Evolutionary conservation across 2,329 filamentous ascomycete genomes (phyloP).

Genomic region (Paraphaeosphaeria sporulosa): DNA sequence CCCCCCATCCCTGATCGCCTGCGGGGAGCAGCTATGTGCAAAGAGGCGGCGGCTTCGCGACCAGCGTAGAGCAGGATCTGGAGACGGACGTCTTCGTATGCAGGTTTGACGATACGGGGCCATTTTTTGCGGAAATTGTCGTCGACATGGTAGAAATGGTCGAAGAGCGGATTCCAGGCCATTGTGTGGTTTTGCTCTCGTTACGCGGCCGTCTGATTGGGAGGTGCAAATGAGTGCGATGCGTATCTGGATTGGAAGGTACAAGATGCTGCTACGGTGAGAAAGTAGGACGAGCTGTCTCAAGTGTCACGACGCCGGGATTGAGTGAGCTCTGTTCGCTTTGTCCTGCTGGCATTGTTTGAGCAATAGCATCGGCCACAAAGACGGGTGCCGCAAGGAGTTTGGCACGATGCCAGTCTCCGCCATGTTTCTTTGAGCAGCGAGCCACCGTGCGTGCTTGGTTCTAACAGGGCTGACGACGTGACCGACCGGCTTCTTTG

Average conservation of each 20-base stretch:
- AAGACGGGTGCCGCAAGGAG: not conserved
- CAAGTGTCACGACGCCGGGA: not conserved
- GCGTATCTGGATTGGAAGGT: not conserved
- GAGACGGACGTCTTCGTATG: not conserved
- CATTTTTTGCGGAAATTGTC: not conserved
- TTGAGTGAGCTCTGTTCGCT: not conserved
- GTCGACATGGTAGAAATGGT: constrained; percentile 4
- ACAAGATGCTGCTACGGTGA: not conserved
- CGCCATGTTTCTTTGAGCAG: not conserved
- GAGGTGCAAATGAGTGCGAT: not conserved
- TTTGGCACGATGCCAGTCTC: not conserved
- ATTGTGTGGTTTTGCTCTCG: not conserved
- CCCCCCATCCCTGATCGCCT: too few species aligned
- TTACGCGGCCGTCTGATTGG: not conserved
- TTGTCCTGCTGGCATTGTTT: not conserved
- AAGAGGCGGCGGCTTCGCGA: constrained; percentile 22
- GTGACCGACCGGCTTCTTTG: not conserved
- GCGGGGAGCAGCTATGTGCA: constrained; percentile 14
- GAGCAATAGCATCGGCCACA: not conserved
- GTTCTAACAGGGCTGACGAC: not conserved
- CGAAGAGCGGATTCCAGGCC: not conserved
- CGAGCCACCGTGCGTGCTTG: not conserved
- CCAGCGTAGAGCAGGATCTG: constrained; percentile 21
- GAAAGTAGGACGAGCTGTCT: not conserved
- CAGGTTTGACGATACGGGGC: not conserved